A percentile compares a stretch with the other conserved stretches of the same genome.
Evolutionary conservation across 176 grass and related monocot species (phyloP).

Genomic region (Hyparrhenia diplandra): DNA sequence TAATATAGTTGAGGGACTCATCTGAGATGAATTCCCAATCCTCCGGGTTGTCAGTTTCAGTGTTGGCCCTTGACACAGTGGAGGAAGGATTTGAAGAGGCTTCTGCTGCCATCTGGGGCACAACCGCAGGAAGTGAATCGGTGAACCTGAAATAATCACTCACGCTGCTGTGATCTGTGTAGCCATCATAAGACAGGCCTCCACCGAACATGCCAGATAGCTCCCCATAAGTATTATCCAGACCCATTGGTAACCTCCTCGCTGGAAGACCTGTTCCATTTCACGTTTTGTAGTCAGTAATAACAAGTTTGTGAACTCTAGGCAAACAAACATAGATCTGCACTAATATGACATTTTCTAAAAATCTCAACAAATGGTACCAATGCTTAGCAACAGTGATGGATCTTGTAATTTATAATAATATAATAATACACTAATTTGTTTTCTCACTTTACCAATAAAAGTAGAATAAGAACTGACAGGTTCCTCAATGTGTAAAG

Average conservation of each 20-base stretch:
- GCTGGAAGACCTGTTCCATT: constrained; percentile 17
- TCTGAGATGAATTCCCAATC: constrained; percentile 93
- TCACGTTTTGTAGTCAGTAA: constrained; percentile 17
- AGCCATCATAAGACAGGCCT: constrained; percentile 47
- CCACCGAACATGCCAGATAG: constrained; percentile 48
- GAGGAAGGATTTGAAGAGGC: background rate
- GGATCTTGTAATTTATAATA: background rate
- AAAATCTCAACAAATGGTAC: background rate
- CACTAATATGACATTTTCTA: background rate
- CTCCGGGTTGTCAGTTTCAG: constrained; percentile 56
- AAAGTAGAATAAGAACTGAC: background rate
- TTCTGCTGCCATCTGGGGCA: constrained; percentile 18
- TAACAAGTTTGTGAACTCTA: background rate
- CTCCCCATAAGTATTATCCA: constrained; percentile 48
- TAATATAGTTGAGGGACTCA: constrained; percentile 89
- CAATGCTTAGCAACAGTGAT: background rate
- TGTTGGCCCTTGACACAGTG: constrained; percentile 17
- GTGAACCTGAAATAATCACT: constrained; percentile 48
- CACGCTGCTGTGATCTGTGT: constrained; percentile 7
- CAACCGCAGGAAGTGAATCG: background rate
- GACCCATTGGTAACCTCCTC: constrained; percentile 33
- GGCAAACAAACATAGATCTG: background rate
- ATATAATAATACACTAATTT: background rate
- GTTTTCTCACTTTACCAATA: background rate
- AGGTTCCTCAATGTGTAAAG: background rate